Base-by-base conservation (phyloP, 2,329 filamentous ascomycete species). In the Samsoniella hepiali region DNA sequence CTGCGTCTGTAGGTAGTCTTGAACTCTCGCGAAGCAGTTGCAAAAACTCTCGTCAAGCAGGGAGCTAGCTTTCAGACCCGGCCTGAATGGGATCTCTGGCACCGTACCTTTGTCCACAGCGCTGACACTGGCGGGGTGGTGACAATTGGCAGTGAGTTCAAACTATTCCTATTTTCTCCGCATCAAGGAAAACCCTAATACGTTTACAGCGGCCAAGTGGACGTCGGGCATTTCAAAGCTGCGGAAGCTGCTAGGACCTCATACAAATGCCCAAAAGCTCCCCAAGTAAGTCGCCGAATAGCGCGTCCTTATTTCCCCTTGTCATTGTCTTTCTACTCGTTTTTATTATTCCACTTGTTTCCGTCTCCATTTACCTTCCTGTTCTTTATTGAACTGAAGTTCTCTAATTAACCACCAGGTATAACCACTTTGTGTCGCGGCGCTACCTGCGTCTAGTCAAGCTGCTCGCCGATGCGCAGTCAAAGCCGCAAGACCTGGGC, bases 371-470 rank as follows among this genome's bases (percentile, higher is more conserved):
- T 10, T 15, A 5, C 15, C 15, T 3, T 40, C 5, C 38, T 15
- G 9, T 40, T 15, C 8, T 40, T 15, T 13, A 15, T 15, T 8
- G 15, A 15, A 15, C 7, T 4, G 5, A 11, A 40, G 9, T 8
- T 13, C 13, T 9, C 38, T 40, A 47, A 22, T 36, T 8, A 44
- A 3, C 27, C 9, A 29, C 6, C 5, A 58, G 56, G 15, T 58
- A 58, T 9, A 49, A 49, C 17, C 56, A 58, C 8, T 58, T 47
- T 36, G 42, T 31, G 5, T 58, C 56, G 13, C 29, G 17, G 32
- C 40, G 56, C 29, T 58, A 58, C 17, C 42, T 58, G 10, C 56
- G 44, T n/a, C 10, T 58, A 8, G 56, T 58, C 42, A 34, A 58
- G 36, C n/a, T 47, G 17, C 56, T 58, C 11, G 29, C 56, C 13